phyloP scores from a whole-genome alignment of 2,329 filamentous ascomycete genomes.

The Parastagonospora nodorum region DNA sequence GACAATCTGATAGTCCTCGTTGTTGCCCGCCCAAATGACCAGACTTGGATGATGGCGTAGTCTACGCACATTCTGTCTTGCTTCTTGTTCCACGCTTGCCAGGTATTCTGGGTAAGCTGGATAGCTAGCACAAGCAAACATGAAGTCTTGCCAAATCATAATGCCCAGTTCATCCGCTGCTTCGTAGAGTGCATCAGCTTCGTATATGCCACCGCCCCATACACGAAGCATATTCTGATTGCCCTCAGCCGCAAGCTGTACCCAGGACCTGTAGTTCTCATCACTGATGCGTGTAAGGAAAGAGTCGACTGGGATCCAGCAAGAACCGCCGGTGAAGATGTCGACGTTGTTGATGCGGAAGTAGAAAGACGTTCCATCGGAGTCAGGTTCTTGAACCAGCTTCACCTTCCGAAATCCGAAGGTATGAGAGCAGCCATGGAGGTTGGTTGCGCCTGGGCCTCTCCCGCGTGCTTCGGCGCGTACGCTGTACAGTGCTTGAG shows the following conservation, averaged over 20 bases:
- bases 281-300: conserved; percentile 72
- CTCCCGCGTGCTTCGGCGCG: conserved; percentile 1
- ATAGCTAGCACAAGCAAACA: conserved; percentile 69
- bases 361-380: conserved; percentile 75
- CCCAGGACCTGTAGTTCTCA: conserved; percentile 72
- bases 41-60: conserved; percentile 86
- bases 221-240: conserved; percentile 82
- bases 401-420: conserved; percentile 66
- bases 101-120: conserved; percentile 68
- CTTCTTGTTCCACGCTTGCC: conserved; percentile 56
- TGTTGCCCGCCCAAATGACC: conserved; percentile 89
- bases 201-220: conserved; percentile 82
- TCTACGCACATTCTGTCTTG: conserved; percentile 66
- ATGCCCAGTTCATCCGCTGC: conserved; percentile 78
- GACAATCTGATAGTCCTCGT: conserved; percentile 89
- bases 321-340: conserved; percentile 79
- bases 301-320: conserved; percentile 84
- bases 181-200: conserved; percentile 73
- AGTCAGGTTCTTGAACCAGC: conserved; percentile 53
- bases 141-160: conserved; percentile 85
- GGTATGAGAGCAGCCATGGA: background rate
- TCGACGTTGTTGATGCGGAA: conserved; percentile 77
- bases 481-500: conserved; percentile 72
- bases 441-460: background rate
- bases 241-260: conserved; percentile 74